Base-by-base conservation (phyloP, 2,329 filamentous ascomycete species). In the Curvularia hawaiiensis region DNA sequence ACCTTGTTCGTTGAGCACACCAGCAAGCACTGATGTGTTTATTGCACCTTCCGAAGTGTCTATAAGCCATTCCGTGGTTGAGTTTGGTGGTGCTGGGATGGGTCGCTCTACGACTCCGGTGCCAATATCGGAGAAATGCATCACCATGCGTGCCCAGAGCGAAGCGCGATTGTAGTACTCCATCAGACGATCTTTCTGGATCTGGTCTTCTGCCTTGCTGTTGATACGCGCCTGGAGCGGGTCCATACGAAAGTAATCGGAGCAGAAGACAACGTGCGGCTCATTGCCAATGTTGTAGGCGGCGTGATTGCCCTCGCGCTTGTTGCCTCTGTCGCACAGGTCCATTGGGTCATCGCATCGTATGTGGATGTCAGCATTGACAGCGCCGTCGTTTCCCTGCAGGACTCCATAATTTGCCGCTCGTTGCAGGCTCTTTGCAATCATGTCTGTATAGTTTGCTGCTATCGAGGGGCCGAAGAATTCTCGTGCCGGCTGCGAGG, bases 221-320 rank as follows among this genome's bases (percentile, higher is more conserved):
- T 71, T 62, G 9, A 75, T 65, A 16, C 52, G 61, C 14, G 62
- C 60, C 2, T 70, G 61, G 22, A 75, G 58, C 4, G 50, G 55
- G 33, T 69, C 66, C 58, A 74, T 41, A 10, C 57, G 52, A 49
- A 75, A 75, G 52, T 73, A 74, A 43, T 62, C 60, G 3, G 60
- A 49, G 52, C 73, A 75, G 50, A 75, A 75, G 44, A 72, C 72
- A 31, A 75, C 62, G 39, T 74, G 70, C 4, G 72, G 69, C n/a
- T 72, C 67, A 40, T 75, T 74, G 9, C 70, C 72, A 35, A 75
- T 70, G 55, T 74, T 74, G 57, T 75, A 75, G 22, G 70, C 69
- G 2, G 63, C 56, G 50, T 74, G 72, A 26, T 63, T 64, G 18
- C 71, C 72, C 22, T 74, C 69, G 44, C 65, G 69, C 39, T 59